Evolutionary conservation across 257 asterid species (phyloP).

Genomic region (Solanum dulcamara): DNA sequence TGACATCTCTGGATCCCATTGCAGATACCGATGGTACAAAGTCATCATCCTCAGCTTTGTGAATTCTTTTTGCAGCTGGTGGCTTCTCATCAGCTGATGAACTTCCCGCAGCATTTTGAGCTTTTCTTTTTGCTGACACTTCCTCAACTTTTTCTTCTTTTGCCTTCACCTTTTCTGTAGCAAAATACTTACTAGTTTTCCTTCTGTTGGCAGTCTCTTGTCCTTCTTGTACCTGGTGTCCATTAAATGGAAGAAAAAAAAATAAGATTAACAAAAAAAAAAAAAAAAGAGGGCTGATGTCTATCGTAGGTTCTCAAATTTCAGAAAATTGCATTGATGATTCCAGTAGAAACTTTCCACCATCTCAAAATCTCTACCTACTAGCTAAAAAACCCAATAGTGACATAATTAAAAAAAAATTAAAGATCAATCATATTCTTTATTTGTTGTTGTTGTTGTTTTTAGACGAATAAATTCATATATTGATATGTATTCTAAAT

Average conservation of each 20-base stretch:
- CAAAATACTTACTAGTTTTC: constrained; percentile 93
- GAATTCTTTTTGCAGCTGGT: constrained; percentile 44
- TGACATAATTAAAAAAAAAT: neutral
- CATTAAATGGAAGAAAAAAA: neutral
- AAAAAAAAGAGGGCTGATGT: neutral
- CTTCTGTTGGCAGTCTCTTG: constrained; percentile 61
- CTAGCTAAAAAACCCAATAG: neutral
- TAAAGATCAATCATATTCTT: neutral
- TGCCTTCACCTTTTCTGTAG: constrained; percentile 28
- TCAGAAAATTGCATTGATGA: neutral
- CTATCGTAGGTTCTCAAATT: neutral
- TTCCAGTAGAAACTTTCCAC: neutral
- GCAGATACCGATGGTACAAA: constrained; percentile 42
- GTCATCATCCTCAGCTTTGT: constrained; percentile 67
- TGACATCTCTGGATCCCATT: constrained; percentile 27
- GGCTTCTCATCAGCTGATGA: constrained; percentile 28
- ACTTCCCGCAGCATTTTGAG: constrained; percentile 21
- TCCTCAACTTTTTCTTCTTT: constrained; percentile 53
- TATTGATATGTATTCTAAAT: neutral
- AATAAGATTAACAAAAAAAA: neutral
- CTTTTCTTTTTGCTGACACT: constrained; percentile 45
- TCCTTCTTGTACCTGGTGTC: constrained; percentile 38
- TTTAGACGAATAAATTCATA: neutral
- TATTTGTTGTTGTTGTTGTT: neutral
- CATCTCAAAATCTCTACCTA: neutral